Evolutionary conservation across 1,284 basidiomycete species (phyloP).

Genomic region (Grifola frondosa): DNA sequence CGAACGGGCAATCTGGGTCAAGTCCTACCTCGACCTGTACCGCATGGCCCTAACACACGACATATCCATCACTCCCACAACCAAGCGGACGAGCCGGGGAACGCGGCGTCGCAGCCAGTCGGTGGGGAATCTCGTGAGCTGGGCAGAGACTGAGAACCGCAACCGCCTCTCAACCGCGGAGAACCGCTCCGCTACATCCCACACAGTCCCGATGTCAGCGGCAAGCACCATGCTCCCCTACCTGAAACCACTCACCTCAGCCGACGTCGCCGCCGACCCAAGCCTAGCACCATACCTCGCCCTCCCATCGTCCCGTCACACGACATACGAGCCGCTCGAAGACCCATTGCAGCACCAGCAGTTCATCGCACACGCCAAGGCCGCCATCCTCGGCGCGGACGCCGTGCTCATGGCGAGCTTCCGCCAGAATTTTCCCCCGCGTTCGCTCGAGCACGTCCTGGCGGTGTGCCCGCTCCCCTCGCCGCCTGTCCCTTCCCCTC

Average conservation of each 20-base stretch:
- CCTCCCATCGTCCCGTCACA: too few species aligned
- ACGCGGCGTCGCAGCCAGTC: constrained; percentile 26
- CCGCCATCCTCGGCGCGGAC: constrained; percentile 21
- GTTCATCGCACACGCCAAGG: constrained; percentile 18
- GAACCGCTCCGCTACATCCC: too few species aligned
- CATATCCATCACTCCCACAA: constrained; percentile 1
- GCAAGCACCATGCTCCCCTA: too few species aligned
- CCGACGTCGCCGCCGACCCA: too few species aligned
- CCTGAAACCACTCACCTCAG: too few species aligned
- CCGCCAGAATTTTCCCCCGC: constrained; percentile 20
- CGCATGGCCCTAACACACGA: constrained; percentile 18
- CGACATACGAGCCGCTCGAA: constrained; percentile 8
- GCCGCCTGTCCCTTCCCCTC: constrained; percentile 13
- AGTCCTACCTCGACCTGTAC: constrained; percentile 32
- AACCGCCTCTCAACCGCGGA: too few species aligned
- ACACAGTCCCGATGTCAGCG: too few species aligned
- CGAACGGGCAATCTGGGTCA: constrained; percentile 19
- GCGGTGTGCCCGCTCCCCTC: constrained; percentile 15
- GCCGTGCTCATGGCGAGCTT: constrained; percentile 24
- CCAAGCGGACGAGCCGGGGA: not conserved
- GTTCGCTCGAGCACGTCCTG: constrained; percentile 13
- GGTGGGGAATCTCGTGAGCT: constrained; percentile 18
- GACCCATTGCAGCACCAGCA: constrained; percentile 16
- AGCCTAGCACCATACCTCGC: too few species aligned
- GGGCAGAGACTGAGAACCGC: constrained; percentile 10